Evolutionary conservation across 2,329 filamentous ascomycete species (phyloP), one percentile per base, ranked within the genome.

Genomic region (Trichoderma hamatum): DNA sequence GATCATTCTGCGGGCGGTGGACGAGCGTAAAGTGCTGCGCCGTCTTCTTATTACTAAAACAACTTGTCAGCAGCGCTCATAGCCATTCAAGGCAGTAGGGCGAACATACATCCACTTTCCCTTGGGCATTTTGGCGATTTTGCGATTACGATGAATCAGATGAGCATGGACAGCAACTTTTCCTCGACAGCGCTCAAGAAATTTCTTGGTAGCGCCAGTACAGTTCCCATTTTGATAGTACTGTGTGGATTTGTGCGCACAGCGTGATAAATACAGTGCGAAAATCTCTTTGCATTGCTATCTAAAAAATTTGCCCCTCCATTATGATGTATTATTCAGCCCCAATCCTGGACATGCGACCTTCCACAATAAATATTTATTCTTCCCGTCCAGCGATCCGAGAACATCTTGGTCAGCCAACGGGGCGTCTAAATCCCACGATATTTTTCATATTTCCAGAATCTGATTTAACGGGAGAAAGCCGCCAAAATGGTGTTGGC

Each of bases 1-100:
- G 96, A 80, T 99, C 96, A 88, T 97, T 93, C 82, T 99, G 96
- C 39, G 95, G 93, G 77, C 96, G 93, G 82, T 97, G 93, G 75
- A 98, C 93, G 78, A 99, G 92, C 74, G 92, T 91, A 82, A 97
- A 98, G 82, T 94, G 96, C 79, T 92, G 92, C 75, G 96, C 94
- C 70, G 88, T 91, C 82, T 97, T 97, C 84, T 97, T 97, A 84
- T 97, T 81, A 75, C 84, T 88, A 36, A 32, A n/a, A 19, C 16
- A n/a, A 56, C 28, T 21, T 60, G 16, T 60, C 14, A 51, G 16
- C 16, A 32, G 21, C 24, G 39, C 26, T 24, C 59, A 39, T 3
- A 39, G 3, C 7, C 36, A 16, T 46, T 34, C 24, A 30, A 3
- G 30, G 1, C 21, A 55, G 34, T 10, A 5, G 4, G 3, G 13